These are phyloP conservation scores for Pleurotus salmoneostramineus DNA, from an alignment of 768 basidiomycete genomes.

Conservation along the genomic window DNA sequence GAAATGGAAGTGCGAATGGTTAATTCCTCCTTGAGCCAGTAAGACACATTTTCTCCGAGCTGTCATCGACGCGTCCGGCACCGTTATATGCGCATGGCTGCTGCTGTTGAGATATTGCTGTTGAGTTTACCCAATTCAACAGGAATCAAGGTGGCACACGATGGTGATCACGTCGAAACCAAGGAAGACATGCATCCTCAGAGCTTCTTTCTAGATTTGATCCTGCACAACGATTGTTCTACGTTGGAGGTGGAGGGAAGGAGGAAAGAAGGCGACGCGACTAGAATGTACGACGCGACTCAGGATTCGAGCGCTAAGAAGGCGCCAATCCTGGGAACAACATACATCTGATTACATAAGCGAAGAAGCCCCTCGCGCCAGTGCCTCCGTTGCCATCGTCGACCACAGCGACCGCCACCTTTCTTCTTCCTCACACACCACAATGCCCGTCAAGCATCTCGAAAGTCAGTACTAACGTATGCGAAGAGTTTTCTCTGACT, in stretches of 20 bases:
- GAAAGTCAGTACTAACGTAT: conserved; percentile 52
- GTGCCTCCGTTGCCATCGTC: conserved; percentile 5
- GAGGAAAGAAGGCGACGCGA: too few relatives aligned
- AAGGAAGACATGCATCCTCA: too few relatives aligned
- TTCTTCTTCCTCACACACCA: not conserved
- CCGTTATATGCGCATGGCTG: too few relatives aligned
- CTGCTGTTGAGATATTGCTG: not conserved
- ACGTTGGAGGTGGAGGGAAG: too few relatives aligned
- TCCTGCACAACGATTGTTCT: too few relatives aligned
- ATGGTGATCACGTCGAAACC: too few relatives aligned
- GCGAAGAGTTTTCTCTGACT: too few relatives aligned
- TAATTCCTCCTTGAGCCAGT: not conserved
- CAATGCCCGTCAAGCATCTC: conserved; percentile 81
- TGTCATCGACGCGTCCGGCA: too few relatives aligned
- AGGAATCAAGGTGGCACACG: too few relatives aligned
- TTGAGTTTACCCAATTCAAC: not conserved
- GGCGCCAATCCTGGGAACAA: not conserved
- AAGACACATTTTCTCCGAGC: not conserved
- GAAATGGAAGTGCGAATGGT: not conserved
- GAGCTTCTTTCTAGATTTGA: too few relatives aligned
- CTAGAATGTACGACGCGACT: not conserved
- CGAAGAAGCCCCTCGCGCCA: not conserved
- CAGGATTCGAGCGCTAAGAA: not conserved
- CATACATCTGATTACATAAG: not conserved
- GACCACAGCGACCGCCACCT: not conserved